Evolutionary conservation across 2,329 filamentous ascomycete genomes (phyloP), one percentile per base, ranked within the genome.

Genomic region (Cryphonectria carpinicola): DNA sequence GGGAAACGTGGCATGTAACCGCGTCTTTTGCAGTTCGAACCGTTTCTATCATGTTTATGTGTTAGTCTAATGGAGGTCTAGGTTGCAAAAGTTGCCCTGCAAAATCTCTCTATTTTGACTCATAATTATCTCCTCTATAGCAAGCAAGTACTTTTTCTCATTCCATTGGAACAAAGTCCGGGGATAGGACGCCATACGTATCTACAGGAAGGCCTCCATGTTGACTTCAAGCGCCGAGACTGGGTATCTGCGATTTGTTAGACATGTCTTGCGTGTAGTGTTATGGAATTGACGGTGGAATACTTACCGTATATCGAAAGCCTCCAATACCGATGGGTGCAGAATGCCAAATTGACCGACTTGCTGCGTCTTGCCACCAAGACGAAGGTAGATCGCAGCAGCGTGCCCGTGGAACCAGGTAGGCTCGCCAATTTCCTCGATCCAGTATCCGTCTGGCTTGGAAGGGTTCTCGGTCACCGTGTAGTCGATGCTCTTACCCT

Each of bases 221-320:
- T 98, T 97, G 80, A 99, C 88, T 85, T 99, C 96, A 75, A 99
- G 83, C 60, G 93, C 94, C 83, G 94, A 98, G 76, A 97, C 94
- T 58, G 96, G 95, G 85, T 95, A 95, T 85, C 90, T 92, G 69
- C 78, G 74, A 75, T 74, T 73, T 68, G 74, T 71, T 65, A 74
- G 49, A 32, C 13, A 35, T 5, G 10, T 13, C 17, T 19, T 49
- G 10, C 14, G 11, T 14, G 14, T 25, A 25, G 52, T 32, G 68
- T 56, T 4, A 35, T 43, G n/a, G 66, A 3, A 10, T 25, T 22
- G 10, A 43, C n/a, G 28, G n/a, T 1, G 8, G 28, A 39, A 8
- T 63, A 81, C 86, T 78, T 82, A 94, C 88, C 89, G 93, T 78
- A 98, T 86, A 77, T 97, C 95, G 82, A 96, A 98, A 78, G 97